These are phyloP conservation scores for Alternaria postmessia DNA, from an alignment of 2,329 filamentous ascomycete genomes.

Conservation along the genomic window DNA sequence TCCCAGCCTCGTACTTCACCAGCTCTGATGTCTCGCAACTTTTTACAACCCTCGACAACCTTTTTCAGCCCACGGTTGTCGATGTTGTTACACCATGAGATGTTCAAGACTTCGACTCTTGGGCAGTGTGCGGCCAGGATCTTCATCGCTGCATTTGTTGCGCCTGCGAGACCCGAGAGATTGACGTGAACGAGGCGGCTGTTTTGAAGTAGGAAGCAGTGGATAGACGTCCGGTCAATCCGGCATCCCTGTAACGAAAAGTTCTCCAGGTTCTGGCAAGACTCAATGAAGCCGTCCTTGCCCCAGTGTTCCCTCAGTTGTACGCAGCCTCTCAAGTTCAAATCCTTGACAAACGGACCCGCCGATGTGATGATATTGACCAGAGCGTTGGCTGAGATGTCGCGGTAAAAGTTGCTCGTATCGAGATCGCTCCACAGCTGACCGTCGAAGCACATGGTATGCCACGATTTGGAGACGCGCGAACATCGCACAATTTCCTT, in stretches of 20 bases:
- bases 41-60: constrained; percentile 76
- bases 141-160: constrained; percentile 85
- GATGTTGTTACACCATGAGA: constrained; percentile 92
- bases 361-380: constrained; percentile 84
- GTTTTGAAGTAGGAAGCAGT: constrained; percentile 83
- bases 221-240: constrained; percentile 79
- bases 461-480: constrained; percentile 77
- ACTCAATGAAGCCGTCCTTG: constrained; percentile 77
- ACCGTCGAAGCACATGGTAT: constrained; percentile 89
- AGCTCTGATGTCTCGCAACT: constrained; percentile 79
- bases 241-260: constrained; percentile 89
- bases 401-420: constrained; percentile 81
- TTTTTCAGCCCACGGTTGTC: constrained; percentile 77
- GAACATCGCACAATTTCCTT: constrained; percentile 83
- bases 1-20: constrained; percentile 84
- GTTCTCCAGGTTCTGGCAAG: constrained; percentile 86
- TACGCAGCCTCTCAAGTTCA: constrained; percentile 90
- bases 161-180: constrained; percentile 79
- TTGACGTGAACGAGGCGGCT: constrained; percentile 83
- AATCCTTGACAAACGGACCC: constrained; percentile 87
- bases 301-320: constrained; percentile 85
- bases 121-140: constrained; percentile 84
- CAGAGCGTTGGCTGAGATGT: constrained; percentile 84
- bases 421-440: constrained; percentile 91
- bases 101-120: constrained; percentile 82